These are phyloP conservation scores for Persicaria tinctoria DNA, from an alignment of 148 eudicot species.

Conservation along the genomic window DNA sequence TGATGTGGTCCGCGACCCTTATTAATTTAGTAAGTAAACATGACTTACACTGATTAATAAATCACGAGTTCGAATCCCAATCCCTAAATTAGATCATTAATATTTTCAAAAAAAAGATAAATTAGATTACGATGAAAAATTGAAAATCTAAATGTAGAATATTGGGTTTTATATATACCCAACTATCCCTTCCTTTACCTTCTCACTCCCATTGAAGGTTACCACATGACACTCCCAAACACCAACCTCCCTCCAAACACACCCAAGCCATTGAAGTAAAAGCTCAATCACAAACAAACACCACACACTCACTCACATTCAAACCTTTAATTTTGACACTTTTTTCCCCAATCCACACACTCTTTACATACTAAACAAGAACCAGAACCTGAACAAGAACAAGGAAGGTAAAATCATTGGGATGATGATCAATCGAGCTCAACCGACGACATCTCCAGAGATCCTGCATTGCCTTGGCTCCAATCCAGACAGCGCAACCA, in stretches of 20 bases:
- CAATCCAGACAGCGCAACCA: conserved; percentile 16
- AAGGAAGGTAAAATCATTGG: background rate
- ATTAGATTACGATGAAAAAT: no score
- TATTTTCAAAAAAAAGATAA: no score
- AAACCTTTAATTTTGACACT: background rate
- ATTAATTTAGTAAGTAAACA: no score
- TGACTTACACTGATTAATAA: no score
- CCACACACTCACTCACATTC: background rate
- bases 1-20: no score
- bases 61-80: no score
- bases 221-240: background rate
- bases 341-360: background rate
- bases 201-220: background rate
- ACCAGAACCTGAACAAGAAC: background rate
- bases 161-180: background rate
- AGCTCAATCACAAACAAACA: conserved; percentile 5
- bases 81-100: no score
- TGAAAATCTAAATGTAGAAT: no score
- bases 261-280: background rate
- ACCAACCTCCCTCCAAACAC: background rate
- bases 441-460: conserved; percentile 21
- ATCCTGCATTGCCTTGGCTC: conserved; percentile 37
- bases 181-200: background rate
- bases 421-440: conserved; percentile 6
- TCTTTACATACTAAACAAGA: background rate